Percentiles rank a stretch among this genome's conserved stretches.
Evolutionary conservation across 2,329 filamentous ascomycete species (phyloP).

Genomic region (Sporothrix sp.): DNA sequence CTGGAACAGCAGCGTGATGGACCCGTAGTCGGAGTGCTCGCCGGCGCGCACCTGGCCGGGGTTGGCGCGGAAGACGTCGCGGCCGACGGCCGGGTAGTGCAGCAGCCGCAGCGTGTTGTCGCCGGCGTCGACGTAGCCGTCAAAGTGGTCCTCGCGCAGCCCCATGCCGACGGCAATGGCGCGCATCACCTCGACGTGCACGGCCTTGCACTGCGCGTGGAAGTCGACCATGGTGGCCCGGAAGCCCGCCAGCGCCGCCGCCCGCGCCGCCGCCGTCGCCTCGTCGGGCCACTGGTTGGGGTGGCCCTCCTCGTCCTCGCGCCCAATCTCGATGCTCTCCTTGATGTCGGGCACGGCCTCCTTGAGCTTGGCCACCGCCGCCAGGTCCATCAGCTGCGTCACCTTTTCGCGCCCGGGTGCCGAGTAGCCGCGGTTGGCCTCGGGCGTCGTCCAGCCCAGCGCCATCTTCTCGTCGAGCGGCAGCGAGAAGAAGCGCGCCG

Average conservation of each 20-base stretch:
- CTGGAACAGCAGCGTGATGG: constrained; percentile 53
- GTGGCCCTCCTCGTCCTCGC: constrained; percentile 45
- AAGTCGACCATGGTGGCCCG: constrained; percentile 65
- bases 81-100: constrained; percentile 63
- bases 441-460: constrained; percentile 60
- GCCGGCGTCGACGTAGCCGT: constrained; percentile 58
- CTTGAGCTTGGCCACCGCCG: constrained; percentile 49
- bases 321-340: constrained; percentile 54
- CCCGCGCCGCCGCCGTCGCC: constrained; percentile 32
- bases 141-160: constrained; percentile 63
- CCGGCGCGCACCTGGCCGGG: constrained; percentile 66
- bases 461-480: constrained; percentile 52
- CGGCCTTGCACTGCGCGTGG: constrained; percentile 58
- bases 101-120: constrained; percentile 65
- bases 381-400: constrained; percentile 42
- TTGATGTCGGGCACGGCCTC: constrained; percentile 53
- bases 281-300: constrained; percentile 70
- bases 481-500: constrained; percentile 61
- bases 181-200: constrained; percentile 73
- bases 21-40: constrained; percentile 61
- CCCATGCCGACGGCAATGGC: constrained; percentile 77
- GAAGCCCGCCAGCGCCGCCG: constrained; percentile 49
- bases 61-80: constrained; percentile 55
- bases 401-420: constrained; percentile 63
- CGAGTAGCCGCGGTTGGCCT: constrained; percentile 66